Conservation (phyloP, 129 eudicot species). For the Lactuca sativa region DNA sequence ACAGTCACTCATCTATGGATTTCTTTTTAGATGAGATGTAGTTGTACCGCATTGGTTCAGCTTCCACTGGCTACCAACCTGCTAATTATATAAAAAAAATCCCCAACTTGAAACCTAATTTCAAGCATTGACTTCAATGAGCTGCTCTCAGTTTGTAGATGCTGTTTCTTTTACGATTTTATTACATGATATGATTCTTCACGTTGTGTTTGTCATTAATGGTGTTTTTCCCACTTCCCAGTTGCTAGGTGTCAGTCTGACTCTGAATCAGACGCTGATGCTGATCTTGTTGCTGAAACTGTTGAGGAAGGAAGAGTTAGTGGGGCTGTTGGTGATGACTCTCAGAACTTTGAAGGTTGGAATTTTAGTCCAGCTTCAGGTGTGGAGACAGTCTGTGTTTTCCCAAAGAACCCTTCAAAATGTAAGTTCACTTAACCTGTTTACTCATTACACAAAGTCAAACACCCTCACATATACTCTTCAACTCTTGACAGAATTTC, state of each 20-base stretch:
- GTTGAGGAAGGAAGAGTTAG: constrained; percentile 51
- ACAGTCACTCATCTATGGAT: neutral
- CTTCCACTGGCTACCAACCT: neutral
- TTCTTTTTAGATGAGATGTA: neutral
- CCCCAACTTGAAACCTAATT: neutral
- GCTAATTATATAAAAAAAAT: neutral
- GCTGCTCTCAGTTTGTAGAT: neutral
- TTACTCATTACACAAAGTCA: neutral
- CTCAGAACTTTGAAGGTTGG: constrained; percentile 60
- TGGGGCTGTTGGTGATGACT: constrained; percentile 41
- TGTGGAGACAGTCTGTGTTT: constrained; percentile 81
- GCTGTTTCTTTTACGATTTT: neutral
- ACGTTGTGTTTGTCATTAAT: constrained; percentile 3
- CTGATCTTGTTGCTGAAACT: constrained; percentile 47
- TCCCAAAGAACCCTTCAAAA: constrained; percentile 84
- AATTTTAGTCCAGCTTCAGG: constrained; percentile 75
- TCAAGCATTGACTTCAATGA: neutral
- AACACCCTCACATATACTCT: neutral
- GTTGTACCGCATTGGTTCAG: neutral
- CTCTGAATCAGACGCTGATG: constrained; percentile 35
- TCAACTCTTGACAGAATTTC: neutral
- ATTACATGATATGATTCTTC: constrained; percentile 8
- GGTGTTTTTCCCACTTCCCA: constrained; percentile 45
- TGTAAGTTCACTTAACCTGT: constrained; percentile 33
- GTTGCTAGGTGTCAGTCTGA: constrained; percentile 90